Evolutionary conservation across 371 early-diverging fungal genomes (phyloP).

Genomic region (Rhizopus arrhizus): DNA sequence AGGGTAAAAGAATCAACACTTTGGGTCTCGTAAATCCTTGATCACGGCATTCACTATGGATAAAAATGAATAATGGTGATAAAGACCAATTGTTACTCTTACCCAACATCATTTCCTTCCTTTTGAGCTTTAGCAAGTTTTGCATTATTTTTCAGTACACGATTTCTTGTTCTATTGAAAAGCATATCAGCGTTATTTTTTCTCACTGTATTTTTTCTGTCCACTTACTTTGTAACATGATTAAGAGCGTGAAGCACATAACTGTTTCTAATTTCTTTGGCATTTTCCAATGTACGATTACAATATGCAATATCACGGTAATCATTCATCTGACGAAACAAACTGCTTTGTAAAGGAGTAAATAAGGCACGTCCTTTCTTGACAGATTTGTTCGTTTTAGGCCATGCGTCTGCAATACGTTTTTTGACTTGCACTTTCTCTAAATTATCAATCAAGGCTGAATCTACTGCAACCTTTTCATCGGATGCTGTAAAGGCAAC

Average conservation of each 20-base stretch:
- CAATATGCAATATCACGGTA: slow-evolving; percentile 81
- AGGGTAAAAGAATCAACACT: slow-evolving; percentile 88
- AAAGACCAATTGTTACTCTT: slow-evolving; percentile 4
- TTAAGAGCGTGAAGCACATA: slow-evolving; percentile 88
- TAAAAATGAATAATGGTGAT: too few relatives aligned
- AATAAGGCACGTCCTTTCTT: slow-evolving; percentile 30
- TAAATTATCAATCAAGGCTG: slow-evolving; percentile 32
- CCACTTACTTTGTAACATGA: slow-evolving; percentile 79
- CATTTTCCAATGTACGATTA: slow-evolving; percentile 62
- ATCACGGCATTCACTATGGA: slow-evolving; percentile 81
- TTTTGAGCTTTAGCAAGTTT: slow-evolving; percentile 65
- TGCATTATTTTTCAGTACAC: slow-evolving; percentile 78
- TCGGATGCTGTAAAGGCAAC: slow-evolving; percentile 35
- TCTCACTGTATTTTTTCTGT: background rate
- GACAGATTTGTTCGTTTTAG: slow-evolving; percentile 33
- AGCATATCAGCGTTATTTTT: background rate
- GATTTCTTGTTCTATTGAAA: slow-evolving; percentile 63
- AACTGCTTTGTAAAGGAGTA: slow-evolving; percentile 57
- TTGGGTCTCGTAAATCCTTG: slow-evolving; percentile 95
- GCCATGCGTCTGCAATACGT: slow-evolving; percentile 41
- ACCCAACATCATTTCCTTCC: slow-evolving; percentile 50
- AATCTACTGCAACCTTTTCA: slow-evolving; percentile 32
- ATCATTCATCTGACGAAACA: slow-evolving; percentile 69
- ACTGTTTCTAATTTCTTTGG: slow-evolving; percentile 67
- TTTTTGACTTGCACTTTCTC: slow-evolving; percentile 33